These are phyloP conservation scores for Rubus idaeus DNA, from an alignment of 306 rosid genomes.

Conservation along the genomic window DNA sequence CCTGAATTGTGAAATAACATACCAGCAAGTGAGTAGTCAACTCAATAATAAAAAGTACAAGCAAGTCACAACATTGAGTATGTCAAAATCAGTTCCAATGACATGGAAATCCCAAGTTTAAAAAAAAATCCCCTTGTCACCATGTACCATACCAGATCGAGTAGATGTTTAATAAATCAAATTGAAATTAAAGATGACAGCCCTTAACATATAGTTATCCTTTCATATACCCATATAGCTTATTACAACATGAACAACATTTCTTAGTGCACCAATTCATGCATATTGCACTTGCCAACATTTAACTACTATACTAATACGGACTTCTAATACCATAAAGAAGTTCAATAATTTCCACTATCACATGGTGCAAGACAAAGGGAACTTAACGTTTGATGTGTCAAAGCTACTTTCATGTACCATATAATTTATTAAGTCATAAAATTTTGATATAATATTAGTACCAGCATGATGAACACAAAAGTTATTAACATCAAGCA, in stretches of 20 bases:
- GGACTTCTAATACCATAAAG: neutral
- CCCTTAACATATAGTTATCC: neutral
- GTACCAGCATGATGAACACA: neutral
- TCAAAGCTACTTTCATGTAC: neutral
- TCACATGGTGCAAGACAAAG: neutral
- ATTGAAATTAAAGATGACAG: neutral
- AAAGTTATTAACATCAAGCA: neutral
- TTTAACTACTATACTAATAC: neutral
- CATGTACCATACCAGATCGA: neutral
- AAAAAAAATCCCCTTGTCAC: neutral
- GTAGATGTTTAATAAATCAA: neutral
- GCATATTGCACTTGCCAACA: neutral
- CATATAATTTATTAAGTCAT: neutral
- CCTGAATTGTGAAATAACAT: constrained; percentile 42
- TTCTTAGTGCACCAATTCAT: neutral
- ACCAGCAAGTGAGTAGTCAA: neutral
- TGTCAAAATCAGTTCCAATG: neutral
- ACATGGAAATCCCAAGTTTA: neutral
- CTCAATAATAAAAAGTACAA: constrained; percentile 11
- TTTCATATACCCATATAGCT: neutral
- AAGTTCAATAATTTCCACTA: neutral
- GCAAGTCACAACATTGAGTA: constrained; percentile 12
- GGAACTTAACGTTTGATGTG: neutral
- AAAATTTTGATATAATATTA: neutral
- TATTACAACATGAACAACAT: neutral